Conservation (phyloP, 805 yeast species). For the Spencermartinsiella europaea region DNA sequence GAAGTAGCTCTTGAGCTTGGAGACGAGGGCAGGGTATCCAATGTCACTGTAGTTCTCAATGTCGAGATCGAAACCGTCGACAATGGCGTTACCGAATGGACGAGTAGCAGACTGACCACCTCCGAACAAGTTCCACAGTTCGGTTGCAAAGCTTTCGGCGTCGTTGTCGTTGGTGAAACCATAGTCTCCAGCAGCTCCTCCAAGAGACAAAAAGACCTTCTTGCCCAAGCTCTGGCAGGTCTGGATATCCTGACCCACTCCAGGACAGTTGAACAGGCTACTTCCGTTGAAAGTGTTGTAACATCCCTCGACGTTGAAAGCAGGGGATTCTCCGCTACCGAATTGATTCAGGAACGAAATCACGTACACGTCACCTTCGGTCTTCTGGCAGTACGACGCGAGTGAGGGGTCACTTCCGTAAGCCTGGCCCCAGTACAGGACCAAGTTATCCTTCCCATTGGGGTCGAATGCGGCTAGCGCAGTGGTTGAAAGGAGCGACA, state of each 20-base stretch:
- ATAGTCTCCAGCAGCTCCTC: slow-evolving; percentile 48
- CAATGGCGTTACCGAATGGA: slow-evolving; percentile 49
- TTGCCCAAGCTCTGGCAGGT: slow-evolving; percentile 72
- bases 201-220: slow-evolving; percentile 63
- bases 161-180: slow-evolving; percentile 43
- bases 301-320: slow-evolving; percentile 48
- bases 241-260: slow-evolving; percentile 53
- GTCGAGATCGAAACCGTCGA: slow-evolving; percentile 70
- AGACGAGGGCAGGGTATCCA: slow-evolving; percentile 50
- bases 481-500: background rate
- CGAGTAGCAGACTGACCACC: slow-evolving; percentile 34
- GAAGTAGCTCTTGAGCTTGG: slow-evolving; percentile 25
- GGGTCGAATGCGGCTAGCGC: slow-evolving; percentile 8
- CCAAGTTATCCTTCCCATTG: slow-evolving; percentile 49
- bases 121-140: slow-evolving; percentile 46
- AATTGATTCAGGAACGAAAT: slow-evolving; percentile 64
- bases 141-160: slow-evolving; percentile 43
- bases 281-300: slow-evolving; percentile 29
- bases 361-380: slow-evolving; percentile 53
- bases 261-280: slow-evolving; percentile 40
- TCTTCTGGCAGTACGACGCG: slow-evolving; percentile 56
- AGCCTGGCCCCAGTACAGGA: slow-evolving; percentile 80
- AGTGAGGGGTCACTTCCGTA: slow-evolving; percentile 45
- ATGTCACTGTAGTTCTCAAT: slow-evolving; percentile 43
- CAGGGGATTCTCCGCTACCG: slow-evolving; percentile 15